These are phyloP conservation scores for Ceriops tagal DNA, from an alignment of 345 rosid genomes.

Conservation along the genomic window DNA sequence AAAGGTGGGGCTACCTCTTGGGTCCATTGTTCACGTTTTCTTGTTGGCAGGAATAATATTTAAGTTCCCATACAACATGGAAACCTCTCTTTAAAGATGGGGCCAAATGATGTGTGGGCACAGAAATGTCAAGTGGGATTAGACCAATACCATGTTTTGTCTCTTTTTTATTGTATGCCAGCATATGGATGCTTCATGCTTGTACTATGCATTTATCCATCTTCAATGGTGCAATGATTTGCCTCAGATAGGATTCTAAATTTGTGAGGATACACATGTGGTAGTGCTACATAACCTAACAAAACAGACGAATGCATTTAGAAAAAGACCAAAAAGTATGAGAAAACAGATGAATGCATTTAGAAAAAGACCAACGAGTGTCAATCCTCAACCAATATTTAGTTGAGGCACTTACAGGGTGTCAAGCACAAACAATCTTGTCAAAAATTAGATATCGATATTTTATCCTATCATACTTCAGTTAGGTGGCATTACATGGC, in stretches of 20 bases:
- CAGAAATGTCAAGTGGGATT: neutral
- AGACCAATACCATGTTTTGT: neutral
- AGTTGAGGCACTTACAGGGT: conserved; percentile 20
- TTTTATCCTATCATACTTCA: too few relatives aligned
- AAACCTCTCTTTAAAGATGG: neutral
- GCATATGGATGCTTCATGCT: too few relatives aligned
- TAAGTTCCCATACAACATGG: neutral
- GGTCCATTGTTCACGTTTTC: neutral
- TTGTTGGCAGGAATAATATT: neutral
- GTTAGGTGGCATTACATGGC: too few relatives aligned
- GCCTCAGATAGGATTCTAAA: neutral
- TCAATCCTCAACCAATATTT: conserved; percentile 2
- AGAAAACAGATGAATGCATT: neutral
- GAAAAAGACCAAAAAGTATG: neutral
- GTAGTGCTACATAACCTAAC: neutral
- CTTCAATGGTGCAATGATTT: too few relatives aligned
- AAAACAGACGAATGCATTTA: neutral
- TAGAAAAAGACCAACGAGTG: neutral
- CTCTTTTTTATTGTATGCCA: neutral
- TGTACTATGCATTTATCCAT: too few relatives aligned
- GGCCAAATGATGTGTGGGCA: neutral
- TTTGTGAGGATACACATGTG: neutral
- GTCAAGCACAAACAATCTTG: conserved; percentile 6
- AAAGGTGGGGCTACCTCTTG: too few relatives aligned
- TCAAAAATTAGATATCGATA: too few relatives aligned